Base-by-base conservation (phyloP, 768 basidiomycete genomes). In the Lactifluus subvellereus region DNA sequence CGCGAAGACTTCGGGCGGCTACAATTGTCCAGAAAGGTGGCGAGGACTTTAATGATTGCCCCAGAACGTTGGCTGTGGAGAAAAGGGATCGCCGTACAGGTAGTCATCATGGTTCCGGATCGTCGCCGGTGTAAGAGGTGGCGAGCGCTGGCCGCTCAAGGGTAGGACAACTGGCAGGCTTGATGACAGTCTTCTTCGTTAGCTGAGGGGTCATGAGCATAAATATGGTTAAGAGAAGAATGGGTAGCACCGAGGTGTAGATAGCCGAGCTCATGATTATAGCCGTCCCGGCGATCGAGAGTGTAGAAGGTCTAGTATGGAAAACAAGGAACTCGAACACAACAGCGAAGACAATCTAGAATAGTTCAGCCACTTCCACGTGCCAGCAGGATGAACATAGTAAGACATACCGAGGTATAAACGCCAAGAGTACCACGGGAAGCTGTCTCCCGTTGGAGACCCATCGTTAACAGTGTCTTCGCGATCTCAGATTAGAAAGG, bases 251-350 rank as follows among this genome's bases (percentile, higher is more conserved):
- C 7, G 83, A 86, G 33, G 87, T 81, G 70, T 82, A 89, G 20
- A 85, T 66, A 0, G 88, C 89, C 6, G 82, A 80, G 2, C 75
- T 66, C 40, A 89, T 72, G 67, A 91, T 92, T 61, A 91, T 82
- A 5, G 76, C 47, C 1, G 83, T 84, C 1, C 91, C 91, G 14
- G 84, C 67, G 4, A 85, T 69, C 1, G 86, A 87, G 27, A 87
- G 73, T 3, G 77, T 65, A 1, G 87, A 80, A 0, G 88, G 89
- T 6, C 75, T 71, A 0, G 79, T 79, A 48, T 83, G 77, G 72
- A 91, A 89, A 69, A 88, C 79, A 42, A 87, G 66, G 6, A 81
- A 75, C 71, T 94, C 87, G 10, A 91, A 75, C 13, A 84, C 70
- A 2, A 81, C 76, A 0, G 88, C 84, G 69, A 87, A 91, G n/a